Base-by-base conservation (phyloP, 2,329 filamentous ascomycete species). In the Penicillium corylophilum region DNA sequence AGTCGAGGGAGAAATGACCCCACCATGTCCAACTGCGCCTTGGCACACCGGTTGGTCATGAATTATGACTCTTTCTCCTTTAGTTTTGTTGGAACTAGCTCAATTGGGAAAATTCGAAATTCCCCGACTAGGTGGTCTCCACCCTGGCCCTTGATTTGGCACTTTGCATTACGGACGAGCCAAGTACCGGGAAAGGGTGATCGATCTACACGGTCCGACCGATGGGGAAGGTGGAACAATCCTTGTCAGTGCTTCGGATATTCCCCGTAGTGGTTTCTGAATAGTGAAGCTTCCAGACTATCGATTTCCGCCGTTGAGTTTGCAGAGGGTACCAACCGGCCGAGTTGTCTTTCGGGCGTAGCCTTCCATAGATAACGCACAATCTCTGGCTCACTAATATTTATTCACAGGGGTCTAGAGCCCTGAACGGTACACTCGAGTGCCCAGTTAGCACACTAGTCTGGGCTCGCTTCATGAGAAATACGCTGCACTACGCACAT, bases 11-110 rank as follows among this genome's bases (percentile, higher is more conserved):
- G 38, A 49, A 35, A 24, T 16, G 16, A 7, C 1, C 45, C 38
- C 41, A 38, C 22, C 28, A 28, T 22, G n/a, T 28, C 29, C 44
- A 20, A 26, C 23, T 15, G 20, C n/a, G 26, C 16, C 42, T 16
- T 31, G 28, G 28, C 29, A 16, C 33, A 35, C n/a, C 12, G 31
- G 36, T 44, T n/a, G 40, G 40, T 39, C 46, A 45, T 51, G 44
- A 44, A 44, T 51, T 54, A 51, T 48, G 28, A 35, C 39, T n/a
- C 45, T 29, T 48, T 28, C 31, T 16, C 6, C 36, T 35, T 36
- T 24, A 8, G 35, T 44, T 31, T 16, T 13, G 24, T 29, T 24
- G 41, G n/a, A 2, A 15, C 15, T 20, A 4, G 16, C 24, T 28
- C n/a, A 20, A 31, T n/a, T 44, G 15, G 22, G 23, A 26, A 8